Percentiles rank a stretch among this genome's conserved stretches.
Conservation (phyloP, 2,329 filamentous ascomycete genomes). For the Nemania sp. region DNA sequence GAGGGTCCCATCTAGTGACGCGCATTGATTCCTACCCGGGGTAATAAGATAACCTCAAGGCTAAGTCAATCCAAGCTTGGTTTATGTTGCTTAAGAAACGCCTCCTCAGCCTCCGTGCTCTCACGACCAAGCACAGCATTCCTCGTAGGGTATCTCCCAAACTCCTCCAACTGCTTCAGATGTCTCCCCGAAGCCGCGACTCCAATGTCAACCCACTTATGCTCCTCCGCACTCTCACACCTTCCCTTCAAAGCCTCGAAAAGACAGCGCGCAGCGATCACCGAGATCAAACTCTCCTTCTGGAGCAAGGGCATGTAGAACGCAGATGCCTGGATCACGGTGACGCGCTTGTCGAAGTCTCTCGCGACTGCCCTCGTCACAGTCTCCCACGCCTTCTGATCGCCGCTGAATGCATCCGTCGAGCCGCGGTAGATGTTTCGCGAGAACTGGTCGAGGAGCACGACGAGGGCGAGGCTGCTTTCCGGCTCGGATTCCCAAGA, state of each 20-base stretch:
- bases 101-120: constrained; percentile 22
- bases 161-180: constrained; percentile 16
- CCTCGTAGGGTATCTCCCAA: constrained; percentile 24
- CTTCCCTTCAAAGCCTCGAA: constrained; percentile 15
- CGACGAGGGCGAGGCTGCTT: constrained; percentile 17
- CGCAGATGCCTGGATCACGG: constrained; percentile 14
- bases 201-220: constrained; percentile 17
- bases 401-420: constrained; percentile 8
- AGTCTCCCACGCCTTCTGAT: constrained; percentile 6
- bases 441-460: constrained; percentile 25
- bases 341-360: constrained; percentile 18
- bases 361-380: constrained; percentile 12
- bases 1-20: too few relatives aligned
- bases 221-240: constrained; percentile 7
- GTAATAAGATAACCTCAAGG: too few relatives aligned
- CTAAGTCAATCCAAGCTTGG: not conserved
- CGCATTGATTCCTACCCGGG: too few relatives aligned
- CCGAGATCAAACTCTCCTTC: constrained; percentile 10
- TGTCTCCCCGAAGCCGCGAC: constrained; percentile 21
- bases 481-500: constrained; percentile 8
- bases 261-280: constrained; percentile 16
- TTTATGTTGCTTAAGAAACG: constrained; percentile 13
- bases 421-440: constrained; percentile 24
- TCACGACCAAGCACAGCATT: constrained; percentile 19
- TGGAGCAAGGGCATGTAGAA: constrained; percentile 25